Conservation (phyloP, 805 yeast species). For the Cyberlindnera petersonii region DNA sequence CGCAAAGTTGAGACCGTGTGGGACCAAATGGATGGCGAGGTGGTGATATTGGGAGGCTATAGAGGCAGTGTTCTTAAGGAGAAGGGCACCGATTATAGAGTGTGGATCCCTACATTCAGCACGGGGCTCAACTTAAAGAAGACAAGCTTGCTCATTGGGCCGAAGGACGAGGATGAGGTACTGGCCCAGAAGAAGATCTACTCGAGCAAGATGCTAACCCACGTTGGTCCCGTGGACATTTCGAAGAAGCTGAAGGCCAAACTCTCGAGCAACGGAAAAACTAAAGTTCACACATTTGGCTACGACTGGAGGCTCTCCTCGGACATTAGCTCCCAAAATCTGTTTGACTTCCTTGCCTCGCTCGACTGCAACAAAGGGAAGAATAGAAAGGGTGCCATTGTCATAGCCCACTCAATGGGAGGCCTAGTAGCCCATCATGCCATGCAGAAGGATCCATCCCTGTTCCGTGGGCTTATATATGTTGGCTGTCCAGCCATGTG, state of each 20-base stretch:
- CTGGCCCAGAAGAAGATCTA: constrained; percentile 48
- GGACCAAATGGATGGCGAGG: constrained; percentile 68
- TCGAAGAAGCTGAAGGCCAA: constrained; percentile 56
- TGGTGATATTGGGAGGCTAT: constrained; percentile 82
- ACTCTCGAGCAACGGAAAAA: constrained; percentile 55
- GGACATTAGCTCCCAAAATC: constrained; percentile 47
- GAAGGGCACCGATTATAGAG: constrained; percentile 53
- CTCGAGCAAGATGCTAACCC: constrained; percentile 75
- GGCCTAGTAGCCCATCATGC: constrained; percentile 83
- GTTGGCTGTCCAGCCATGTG: constrained; percentile 85
- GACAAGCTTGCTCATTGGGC: constrained; percentile 69
- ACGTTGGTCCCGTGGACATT: constrained; percentile 85
- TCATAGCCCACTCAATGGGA: constrained; percentile 94
- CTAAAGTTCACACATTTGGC: constrained; percentile 71
- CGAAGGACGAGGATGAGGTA: constrained; percentile 63
- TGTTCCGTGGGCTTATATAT: constrained; percentile 73
- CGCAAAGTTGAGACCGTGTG: constrained; percentile 36
- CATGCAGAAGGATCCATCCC: constrained; percentile 59
- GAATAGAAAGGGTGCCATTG: constrained; percentile 56
- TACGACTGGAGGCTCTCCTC: constrained; percentile 89
- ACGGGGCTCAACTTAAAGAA: constrained; percentile 77
- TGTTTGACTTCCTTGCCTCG: constrained; percentile 44
- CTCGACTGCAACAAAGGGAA: constrained; percentile 38
- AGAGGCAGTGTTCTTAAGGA: constrained; percentile 79
- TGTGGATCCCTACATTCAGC: constrained; percentile 78